These are phyloP conservation scores for Cucurbita pepo DNA, from an alignment of 306 rosid species.

Conservation along the genomic window DNA sequence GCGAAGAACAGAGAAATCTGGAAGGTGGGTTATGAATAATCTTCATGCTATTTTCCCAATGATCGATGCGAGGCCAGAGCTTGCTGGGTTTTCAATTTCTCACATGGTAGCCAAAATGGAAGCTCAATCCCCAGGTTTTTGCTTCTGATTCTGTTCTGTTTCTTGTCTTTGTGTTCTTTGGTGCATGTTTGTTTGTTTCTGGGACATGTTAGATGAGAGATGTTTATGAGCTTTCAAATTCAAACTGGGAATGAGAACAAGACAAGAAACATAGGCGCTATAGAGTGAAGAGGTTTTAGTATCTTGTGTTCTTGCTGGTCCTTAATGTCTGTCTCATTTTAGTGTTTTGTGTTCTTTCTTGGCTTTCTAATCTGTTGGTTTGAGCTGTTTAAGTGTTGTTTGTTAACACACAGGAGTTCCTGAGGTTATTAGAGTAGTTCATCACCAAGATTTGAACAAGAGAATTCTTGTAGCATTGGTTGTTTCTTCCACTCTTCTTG, in stretches of 20 bases:
- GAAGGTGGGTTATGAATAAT: slow-evolving; percentile 21
- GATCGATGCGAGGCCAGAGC: slow-evolving; percentile 21
- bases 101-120: slow-evolving; percentile 32
- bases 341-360: neutral
- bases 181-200: neutral
- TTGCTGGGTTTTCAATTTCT: slow-evolving; percentile 21
- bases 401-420: slow-evolving; percentile 28
- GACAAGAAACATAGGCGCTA: neutral
- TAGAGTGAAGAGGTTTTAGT: neutral
- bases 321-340: neutral
- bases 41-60: slow-evolving; percentile 18
- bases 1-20: neutral
- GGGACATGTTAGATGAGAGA: neutral
- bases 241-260: neutral
- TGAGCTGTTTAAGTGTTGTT: neutral
- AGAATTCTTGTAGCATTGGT: slow-evolving; percentile 48
- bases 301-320: neutral
- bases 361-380: neutral
- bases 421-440: slow-evolving; percentile 30
- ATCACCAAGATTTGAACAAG: slow-evolving; percentile 55
- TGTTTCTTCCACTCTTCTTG: slow-evolving; percentile 58
- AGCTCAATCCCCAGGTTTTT: slow-evolving; percentile 67
- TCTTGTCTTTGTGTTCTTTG: neutral
- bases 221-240: neutral
- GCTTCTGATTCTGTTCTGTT: neutral